phyloP scores from a whole-genome alignment of 768 basidiomycete genomes.

The Nevesoporus exiguus region DNA sequence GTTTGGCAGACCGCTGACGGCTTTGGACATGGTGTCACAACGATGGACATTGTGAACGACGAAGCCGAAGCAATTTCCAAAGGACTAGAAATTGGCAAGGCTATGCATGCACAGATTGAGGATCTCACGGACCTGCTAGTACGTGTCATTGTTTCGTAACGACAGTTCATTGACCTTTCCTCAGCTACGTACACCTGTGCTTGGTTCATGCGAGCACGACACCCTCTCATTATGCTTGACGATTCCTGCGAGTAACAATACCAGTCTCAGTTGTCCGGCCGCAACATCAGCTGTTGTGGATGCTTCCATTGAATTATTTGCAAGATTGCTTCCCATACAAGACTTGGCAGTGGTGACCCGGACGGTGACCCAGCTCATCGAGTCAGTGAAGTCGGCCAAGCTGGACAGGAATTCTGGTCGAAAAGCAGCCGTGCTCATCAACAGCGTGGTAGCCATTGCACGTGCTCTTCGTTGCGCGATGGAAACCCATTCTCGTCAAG shows the following conservation, averaged over 20 bases:
- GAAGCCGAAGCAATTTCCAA: conserved; percentile 29
- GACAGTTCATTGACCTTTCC: background rate
- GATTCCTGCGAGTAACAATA: conserved; percentile 40
- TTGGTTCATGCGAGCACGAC: conserved; percentile 86
- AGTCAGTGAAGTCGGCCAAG: conserved; percentile 67
- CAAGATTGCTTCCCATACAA: conserved; percentile 74
- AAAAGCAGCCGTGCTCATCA: conserved; percentile 79
- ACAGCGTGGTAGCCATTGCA: conserved; percentile 71
- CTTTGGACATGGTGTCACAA: conserved; percentile 89
- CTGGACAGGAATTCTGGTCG: conserved; percentile 86
- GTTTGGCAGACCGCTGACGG: conserved; percentile 89
- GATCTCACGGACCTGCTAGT: conserved; percentile 77
- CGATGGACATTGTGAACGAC: conserved; percentile 51
- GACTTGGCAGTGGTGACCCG: conserved; percentile 56
- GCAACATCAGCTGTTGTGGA: conserved; percentile 82
- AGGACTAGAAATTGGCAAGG: conserved; percentile 32
- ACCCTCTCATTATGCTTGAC: conserved; percentile 64
- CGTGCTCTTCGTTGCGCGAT: conserved; percentile 62
- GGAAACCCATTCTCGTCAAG: conserved; percentile 50
- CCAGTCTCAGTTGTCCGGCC: conserved; percentile 61
- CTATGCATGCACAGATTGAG: conserved; percentile 80
- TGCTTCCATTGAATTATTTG: conserved; percentile 84
- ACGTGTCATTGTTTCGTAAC: conserved; percentile 21
- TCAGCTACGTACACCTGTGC: conserved; percentile 60
- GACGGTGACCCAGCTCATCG: conserved; percentile 55